Evolutionary conservation across 108 stramenopile genomes (phyloP).

Genomic region (Skeletonema costatum): DNA sequence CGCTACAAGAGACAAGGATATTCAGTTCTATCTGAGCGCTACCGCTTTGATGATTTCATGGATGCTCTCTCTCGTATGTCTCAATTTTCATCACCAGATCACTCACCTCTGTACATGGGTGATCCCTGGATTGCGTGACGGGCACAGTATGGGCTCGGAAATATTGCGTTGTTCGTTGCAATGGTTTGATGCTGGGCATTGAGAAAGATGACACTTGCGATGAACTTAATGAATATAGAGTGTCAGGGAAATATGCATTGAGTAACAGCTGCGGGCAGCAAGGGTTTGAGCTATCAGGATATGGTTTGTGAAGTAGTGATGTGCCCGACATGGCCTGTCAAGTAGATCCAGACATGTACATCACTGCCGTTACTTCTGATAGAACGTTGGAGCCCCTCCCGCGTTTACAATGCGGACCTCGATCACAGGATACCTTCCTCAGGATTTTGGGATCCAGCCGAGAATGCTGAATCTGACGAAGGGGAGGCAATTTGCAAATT

Average conservation of each 20-base stretch:
- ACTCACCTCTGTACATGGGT: constrained; percentile 39
- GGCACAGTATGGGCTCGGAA: constrained; percentile 37
- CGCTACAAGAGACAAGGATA: constrained; percentile 18
- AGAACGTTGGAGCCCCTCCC: constrained; percentile 15
- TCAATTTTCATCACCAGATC: constrained; percentile 13
- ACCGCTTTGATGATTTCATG: constrained; percentile 37
- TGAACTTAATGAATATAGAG: constrained; percentile 23
- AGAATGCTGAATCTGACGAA: constrained; percentile 12
- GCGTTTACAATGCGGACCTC: constrained; percentile 26
- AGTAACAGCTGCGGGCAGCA: constrained; percentile 27
- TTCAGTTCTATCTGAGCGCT: constrained; percentile 27
- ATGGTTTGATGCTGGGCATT: constrained; percentile 35
- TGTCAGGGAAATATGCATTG: constrained; percentile 20
- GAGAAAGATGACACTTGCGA: constrained; percentile 45
- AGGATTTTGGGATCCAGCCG: constrained; percentile 20
- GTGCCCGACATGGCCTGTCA: constrained; percentile 27
- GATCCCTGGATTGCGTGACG: constrained; percentile 38
- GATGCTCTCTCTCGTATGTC: constrained; percentile 18
- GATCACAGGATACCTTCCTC: constrained; percentile 15
- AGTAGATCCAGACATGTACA: constrained; percentile 24
- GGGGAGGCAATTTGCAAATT: constrained; percentile 32
- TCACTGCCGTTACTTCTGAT: constrained; percentile 31
- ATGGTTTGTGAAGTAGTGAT: constrained; percentile 8
- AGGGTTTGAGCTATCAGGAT: constrained; percentile 21
- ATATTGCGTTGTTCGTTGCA: constrained; percentile 38